Percentiles rank a stretch among this genome's conserved stretches.
Evolutionary conservation across 345 rosid species (phyloP).

Genomic region (Eucalyptus erythrocorys): DNA sequence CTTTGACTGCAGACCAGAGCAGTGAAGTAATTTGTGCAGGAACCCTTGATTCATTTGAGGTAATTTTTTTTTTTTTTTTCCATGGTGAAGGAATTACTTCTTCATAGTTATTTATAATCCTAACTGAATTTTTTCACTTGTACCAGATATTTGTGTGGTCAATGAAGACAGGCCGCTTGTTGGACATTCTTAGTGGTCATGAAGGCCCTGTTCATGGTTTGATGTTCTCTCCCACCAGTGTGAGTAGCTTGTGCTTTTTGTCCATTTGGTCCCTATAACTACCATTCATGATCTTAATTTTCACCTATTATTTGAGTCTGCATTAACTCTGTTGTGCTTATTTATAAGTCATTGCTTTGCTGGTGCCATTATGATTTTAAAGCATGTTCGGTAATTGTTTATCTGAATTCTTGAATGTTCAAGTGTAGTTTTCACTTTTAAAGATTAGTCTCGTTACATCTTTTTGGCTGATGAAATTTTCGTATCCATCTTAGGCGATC

Average conservation of each 20-base stretch:
- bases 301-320: neutral
- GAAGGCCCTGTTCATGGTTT: slow-evolving; percentile 98
- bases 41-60: slow-evolving; percentile 94
- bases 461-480: neutral
- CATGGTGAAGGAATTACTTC: neutral
- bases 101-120: neutral
- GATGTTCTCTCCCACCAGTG: slow-evolving; percentile 79
- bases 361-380: neutral
- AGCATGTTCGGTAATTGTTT: neutral
- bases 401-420: neutral
- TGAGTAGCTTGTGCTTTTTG: slow-evolving; percentile 22
- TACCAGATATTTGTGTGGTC: slow-evolving; percentile 92
- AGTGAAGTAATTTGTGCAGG: slow-evolving; percentile 98
- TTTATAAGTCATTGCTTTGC: neutral
- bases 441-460: neutral
- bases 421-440: neutral
- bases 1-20: slow-evolving; percentile 87
- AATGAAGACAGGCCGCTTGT: slow-evolving; percentile 92
- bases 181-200: slow-evolving; percentile 91
- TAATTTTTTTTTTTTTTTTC: slow-evolving; percentile 9
- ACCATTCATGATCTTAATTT: neutral
- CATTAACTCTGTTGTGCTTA: neutral
- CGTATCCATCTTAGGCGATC: slow-evolving; percentile 21
- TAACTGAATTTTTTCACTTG: neutral
- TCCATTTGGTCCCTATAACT: neutral